Conservation (phyloP, 805 yeast genomes). For the Teunomyces tritomae region DNA sequence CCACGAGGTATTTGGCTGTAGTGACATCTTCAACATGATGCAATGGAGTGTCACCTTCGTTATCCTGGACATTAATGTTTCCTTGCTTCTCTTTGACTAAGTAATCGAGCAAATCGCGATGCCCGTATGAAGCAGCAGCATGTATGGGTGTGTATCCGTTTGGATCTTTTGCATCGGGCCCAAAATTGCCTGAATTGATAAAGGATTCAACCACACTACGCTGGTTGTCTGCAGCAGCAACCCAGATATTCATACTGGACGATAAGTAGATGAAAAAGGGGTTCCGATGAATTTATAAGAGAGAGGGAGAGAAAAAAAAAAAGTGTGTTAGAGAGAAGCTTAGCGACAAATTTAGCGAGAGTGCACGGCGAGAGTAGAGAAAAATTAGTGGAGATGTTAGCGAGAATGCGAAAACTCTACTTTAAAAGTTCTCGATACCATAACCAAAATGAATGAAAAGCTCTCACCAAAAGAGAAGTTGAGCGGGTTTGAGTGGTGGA, state of each 20-base stretch:
- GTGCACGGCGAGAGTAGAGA: too few relatives aligned
- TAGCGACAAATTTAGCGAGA: not conserved
- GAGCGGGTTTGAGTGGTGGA: slow-evolving; percentile 77
- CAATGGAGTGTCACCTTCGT: slow-evolving; percentile 93
- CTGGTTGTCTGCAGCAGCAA: slow-evolving; percentile 88
- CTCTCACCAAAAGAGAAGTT: slow-evolving; percentile 29
- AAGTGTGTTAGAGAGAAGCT: not conserved
- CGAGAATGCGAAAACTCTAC: too few relatives aligned
- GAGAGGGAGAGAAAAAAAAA: not conserved
- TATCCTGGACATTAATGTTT: slow-evolving; percentile 76
- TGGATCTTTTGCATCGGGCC: slow-evolving; percentile 77
- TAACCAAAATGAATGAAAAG: not conserved
- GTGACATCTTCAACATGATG: slow-evolving; percentile 79
- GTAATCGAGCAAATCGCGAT: slow-evolving; percentile 59
- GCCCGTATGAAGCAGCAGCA: slow-evolving; percentile 95
- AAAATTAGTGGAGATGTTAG: too few relatives aligned
- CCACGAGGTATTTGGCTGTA: slow-evolving; percentile 66
- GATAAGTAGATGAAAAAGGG: not conserved
- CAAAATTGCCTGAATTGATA: slow-evolving; percentile 48
- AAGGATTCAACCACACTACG: slow-evolving; percentile 53
- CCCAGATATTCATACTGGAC: slow-evolving; percentile 67
- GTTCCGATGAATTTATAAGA: not conserved
- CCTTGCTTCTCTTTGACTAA: slow-evolving; percentile 60
- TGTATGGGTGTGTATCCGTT: slow-evolving; percentile 97
- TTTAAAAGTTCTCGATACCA: not conserved